Conservation (phyloP, 75 land plant genomes). For the Larix kaempferi region DNA sequence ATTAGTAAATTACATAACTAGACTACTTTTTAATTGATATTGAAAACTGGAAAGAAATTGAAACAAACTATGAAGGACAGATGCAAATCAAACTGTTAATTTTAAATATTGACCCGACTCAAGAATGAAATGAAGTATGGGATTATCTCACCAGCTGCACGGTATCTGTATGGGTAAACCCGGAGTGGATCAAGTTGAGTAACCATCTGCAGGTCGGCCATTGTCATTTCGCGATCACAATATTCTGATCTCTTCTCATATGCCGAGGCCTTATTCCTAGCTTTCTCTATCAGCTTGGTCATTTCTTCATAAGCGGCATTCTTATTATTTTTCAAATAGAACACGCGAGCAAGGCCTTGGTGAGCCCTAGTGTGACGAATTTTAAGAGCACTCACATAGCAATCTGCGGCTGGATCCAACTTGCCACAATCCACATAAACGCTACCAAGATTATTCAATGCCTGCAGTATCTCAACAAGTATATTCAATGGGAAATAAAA, state of each 20-base stretch:
- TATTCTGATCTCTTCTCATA: conserved; percentile 98
- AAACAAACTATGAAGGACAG: background rate
- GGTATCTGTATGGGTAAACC: conserved; percentile 96
- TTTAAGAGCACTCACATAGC: conserved; percentile 93
- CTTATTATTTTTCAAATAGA: conserved; percentile 71
- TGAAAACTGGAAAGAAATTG: background rate
- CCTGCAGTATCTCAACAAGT: conserved; percentile 41
- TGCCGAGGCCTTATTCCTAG: conserved; percentile 92
- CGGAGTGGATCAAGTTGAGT: conserved; percentile 90
- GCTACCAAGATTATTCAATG: conserved; percentile 95
- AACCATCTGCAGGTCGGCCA: conserved; percentile 85
- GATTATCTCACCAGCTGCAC: conserved; percentile 85
- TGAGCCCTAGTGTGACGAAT: conserved; percentile 97
- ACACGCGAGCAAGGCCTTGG: conserved; percentile 97
- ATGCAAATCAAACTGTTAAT: background rate
- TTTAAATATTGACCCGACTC: background rate
- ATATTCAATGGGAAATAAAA: background rate
- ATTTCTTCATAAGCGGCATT: conserved; percentile 92
- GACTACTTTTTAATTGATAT: background rate
- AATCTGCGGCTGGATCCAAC: conserved; percentile 83
- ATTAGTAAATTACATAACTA: background rate
- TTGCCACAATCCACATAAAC: conserved; percentile 94
- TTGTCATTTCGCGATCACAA: conserved; percentile 85
- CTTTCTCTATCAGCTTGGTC: conserved; percentile 94
- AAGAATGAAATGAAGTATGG: background rate